Evolutionary conservation across 2,329 filamentous ascomycete genomes (phyloP), one percentile per base, ranked within the genome.

Genomic region (Colletotrichum sansevieriae): DNA sequence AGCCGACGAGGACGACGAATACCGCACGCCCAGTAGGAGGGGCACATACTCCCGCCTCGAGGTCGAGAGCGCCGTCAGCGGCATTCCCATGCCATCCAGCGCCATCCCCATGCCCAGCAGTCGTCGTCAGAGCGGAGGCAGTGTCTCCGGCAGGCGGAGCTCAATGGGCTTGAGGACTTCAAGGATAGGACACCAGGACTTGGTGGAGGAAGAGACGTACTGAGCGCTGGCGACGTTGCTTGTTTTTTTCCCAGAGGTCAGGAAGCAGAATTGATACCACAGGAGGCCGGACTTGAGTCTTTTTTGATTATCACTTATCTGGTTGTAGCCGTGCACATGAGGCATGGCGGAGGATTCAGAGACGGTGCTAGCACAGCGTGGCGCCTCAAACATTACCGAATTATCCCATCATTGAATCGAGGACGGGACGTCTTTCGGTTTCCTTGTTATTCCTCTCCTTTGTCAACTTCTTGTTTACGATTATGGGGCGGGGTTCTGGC

Each of bases 191-290:
- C 46, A 74, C 77, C 52, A 79, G 78, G 73, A 84, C 79, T 73
- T 87, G 64, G 80, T 80, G 68, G 85, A 87, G 68, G 85, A 85
- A 63, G 85, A 88, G 80, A 87, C 85, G 9, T 88, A 87, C 71
- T 87, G 76, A 78, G 18, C 9, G n/a, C 22, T 33, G 20, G 18
- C n/a, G 35, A 18, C 22, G 47, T 25, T 56, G 43, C n/a, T 33
- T 39, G 10, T 46, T 39, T 39, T 39, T 39, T 43, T 46, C 12
- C 15, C 25, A 29, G 52, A 51, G 56, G 41, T 29, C 37, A 39
- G 13, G 57, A 35, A 39, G 46, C 37, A 56, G 65, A 49, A 22
- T 69, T 69, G 65, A 69, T 68, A 69, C 65, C 65, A 69, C 33
- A 37, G 54, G 72, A 75, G 76, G 75, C 72, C 75, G 73, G 71